A percentile compares a stretch with the other conserved stretches of the same genome.
Conservation (phyloP, 1,284 basidiomycete genomes). For the Ustilago crameri region DNA sequence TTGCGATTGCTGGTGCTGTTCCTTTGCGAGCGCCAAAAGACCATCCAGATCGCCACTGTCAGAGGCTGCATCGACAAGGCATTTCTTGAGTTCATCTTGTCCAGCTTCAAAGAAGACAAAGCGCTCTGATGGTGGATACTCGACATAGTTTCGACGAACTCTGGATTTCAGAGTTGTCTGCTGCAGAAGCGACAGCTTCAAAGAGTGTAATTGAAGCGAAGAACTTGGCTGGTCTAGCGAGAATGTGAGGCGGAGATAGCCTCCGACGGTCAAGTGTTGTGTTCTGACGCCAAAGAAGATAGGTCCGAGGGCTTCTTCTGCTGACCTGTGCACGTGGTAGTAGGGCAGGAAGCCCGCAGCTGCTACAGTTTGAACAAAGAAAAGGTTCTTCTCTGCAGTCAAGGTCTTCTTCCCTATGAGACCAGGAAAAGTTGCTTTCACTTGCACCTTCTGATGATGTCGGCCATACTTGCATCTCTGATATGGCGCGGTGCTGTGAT, state of each 20-base stretch:
- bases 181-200: conserved; percentile 45
- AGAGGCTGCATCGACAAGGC: conserved; percentile 4
- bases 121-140: conserved; percentile 39
- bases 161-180: conserved; percentile 49
- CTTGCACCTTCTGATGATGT: conserved; percentile 47
- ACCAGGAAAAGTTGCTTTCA: conserved; percentile 51
- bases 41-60: conserved; percentile 22
- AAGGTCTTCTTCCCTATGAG: conserved; percentile 47
- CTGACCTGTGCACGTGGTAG: conserved; percentile 45
- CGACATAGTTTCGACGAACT: conserved; percentile 35
- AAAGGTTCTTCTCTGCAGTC: conserved; percentile 44
- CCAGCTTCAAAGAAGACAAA: conserved; percentile 46
- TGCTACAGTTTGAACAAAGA: conserved; percentile 42
- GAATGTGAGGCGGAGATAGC: conserved; percentile 46
- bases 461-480: conserved; percentile 51
- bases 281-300: conserved; percentile 42
- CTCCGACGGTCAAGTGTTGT: conserved; percentile 53
- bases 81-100: conserved; percentile 27
- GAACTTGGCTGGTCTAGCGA: conserved; percentile 41
- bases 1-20: conserved; percentile 19
- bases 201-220: conserved; percentile 36
- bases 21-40: conserved; percentile 29
- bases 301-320: conserved; percentile 41
- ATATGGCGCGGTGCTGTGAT: conserved; percentile 49
- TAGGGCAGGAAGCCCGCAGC: conserved; percentile 36